Evolutionary conservation across 192 early-diverging fungal genomes (phyloP).

Genomic region (Anaeromyces robustus): DNA sequence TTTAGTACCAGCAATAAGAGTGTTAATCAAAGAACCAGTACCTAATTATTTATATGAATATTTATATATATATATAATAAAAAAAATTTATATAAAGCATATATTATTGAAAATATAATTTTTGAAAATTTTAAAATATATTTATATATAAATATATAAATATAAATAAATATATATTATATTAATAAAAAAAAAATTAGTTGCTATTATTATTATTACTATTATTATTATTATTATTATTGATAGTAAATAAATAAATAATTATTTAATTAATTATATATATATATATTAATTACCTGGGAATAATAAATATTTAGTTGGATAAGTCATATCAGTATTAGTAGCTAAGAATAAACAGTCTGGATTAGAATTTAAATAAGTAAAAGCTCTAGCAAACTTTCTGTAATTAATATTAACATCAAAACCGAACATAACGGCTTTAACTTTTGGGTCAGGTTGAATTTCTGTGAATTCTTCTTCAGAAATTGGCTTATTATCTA

Average conservation of each 20-base stretch:
- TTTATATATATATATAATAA: no score
- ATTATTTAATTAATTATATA: no score
- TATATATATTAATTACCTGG: conserved; percentile 35
- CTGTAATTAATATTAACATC: conserved; percentile 84
- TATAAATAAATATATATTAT: conserved; percentile 1
- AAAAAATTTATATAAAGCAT: no score
- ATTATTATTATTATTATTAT: background rate
- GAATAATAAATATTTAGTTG: conserved; percentile 52
- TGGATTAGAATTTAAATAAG: conserved; percentile 53
- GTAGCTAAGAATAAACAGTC: conserved; percentile 77
- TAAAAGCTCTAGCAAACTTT: conserved; percentile 83
- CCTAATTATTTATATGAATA: conserved; percentile 14
- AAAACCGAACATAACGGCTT: conserved; percentile 86
- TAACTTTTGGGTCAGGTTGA: conserved; percentile 48
- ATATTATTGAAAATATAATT: no score
- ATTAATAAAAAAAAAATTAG: no score
- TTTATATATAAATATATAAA: background rate
- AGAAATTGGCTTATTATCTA: conserved; percentile 27
- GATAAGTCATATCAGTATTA: conserved; percentile 84
- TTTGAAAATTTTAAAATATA: no score
- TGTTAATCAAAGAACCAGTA: conserved; percentile 63
- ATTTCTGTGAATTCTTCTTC: conserved; percentile 38
- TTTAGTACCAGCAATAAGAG: conserved; percentile 60
- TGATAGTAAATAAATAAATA: background rate
- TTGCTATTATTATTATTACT: background rate